Evolutionary conservation across 352 stramenopile species (phyloP), one percentile per base, ranked within the genome.

Genomic region (Globisporangium acanthophoron): DNA sequence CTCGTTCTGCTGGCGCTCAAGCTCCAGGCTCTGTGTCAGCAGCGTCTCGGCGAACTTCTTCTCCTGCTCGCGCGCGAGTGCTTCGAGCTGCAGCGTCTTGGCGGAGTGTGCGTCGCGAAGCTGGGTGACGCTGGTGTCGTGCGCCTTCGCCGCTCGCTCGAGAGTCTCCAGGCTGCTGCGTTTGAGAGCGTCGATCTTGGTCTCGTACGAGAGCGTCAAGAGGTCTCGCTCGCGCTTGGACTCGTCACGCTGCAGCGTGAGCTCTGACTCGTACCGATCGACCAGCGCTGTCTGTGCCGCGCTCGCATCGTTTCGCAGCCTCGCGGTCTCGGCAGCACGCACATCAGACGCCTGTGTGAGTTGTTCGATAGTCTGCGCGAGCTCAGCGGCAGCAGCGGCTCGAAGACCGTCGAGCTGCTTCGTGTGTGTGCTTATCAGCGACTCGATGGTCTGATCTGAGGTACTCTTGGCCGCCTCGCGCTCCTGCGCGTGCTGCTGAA

Each of bases 21-120:
- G 33, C 40, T 77, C 66, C 0, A 21, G 20, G 6, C 59, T 49
- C 55, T 66, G 71, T n/a, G 27, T 35, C 9, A 49, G 37, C n/a
- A 68, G 60, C 20, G 33, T 58, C n/a, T 79, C 59, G 21, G 57
- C 56, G 2, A 69, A 49, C 16, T 65, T 58, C 24, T 73, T 71
- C 5, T 69, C 76, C 18, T 71, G 61, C 4, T 90, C 75, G 11
- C 76, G 71, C 24, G 83, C 61, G 3, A 65, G 41, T n/a, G 73
- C 75, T 58, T 87, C 76, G 16, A 88, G 48, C 9, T 50, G 24
- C 1, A 88, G 61, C 0, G 84, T 59, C 24, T 66, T 81, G 1
- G 62, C 60, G 7, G 66, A 54, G 47, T 87, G 76, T 0, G 58
- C 53, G 11, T 88, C 77, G 5, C 79, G 73, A 8, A 89, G 52